These are phyloP conservation scores for Cryphonectria naterciae DNA, from an alignment of 2,329 filamentous ascomycete genomes.

Conservation along the genomic window DNA sequence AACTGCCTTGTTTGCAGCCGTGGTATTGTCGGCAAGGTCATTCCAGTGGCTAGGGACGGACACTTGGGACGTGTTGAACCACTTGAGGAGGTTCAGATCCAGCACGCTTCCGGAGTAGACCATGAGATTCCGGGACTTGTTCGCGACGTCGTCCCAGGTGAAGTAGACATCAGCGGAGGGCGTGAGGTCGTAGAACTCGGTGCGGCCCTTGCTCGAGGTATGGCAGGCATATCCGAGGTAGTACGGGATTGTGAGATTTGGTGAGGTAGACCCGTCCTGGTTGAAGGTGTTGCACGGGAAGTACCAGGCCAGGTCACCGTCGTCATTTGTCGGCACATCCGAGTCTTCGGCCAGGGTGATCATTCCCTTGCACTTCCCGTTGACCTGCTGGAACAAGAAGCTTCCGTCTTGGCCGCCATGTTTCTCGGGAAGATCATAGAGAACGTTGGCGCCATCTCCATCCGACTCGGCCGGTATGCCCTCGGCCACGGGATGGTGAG, in stretches of 20 bases:
- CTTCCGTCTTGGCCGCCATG: constrained; percentile 90
- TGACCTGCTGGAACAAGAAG: constrained; percentile 98
- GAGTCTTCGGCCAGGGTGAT: constrained; percentile 75
- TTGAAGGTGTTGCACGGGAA: constrained; percentile 92
- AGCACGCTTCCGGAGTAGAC: constrained; percentile 95
- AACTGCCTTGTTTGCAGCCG: constrained; percentile 63
- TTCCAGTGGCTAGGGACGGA: constrained; percentile 76
- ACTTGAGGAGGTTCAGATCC: constrained; percentile 83
- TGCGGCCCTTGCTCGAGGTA: constrained; percentile 69
- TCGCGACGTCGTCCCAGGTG: constrained; percentile 92
- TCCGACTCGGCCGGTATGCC: constrained; percentile 67
- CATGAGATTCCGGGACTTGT: constrained; percentile 84
- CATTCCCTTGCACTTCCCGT: constrained; percentile 90
- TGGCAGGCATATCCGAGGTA: constrained; percentile 91
- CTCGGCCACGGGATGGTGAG: constrained; percentile 76
- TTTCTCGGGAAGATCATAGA: constrained; percentile 83
- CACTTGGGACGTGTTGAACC: constrained; percentile 87
- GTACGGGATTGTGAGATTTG: constrained; percentile 73
- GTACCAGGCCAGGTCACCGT: constrained; percentile 87
- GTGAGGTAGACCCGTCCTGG: constrained; percentile 83
- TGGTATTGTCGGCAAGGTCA: constrained; percentile 71
- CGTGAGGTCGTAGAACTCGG: constrained; percentile 74
- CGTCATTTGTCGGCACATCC: constrained; percentile 75
- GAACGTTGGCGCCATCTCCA: constrained; percentile 69
- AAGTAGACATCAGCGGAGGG: constrained; percentile 89